Evolutionary conservation across 345 rosid species (phyloP).

Genomic region (Orychophragmus violaceus): DNA sequence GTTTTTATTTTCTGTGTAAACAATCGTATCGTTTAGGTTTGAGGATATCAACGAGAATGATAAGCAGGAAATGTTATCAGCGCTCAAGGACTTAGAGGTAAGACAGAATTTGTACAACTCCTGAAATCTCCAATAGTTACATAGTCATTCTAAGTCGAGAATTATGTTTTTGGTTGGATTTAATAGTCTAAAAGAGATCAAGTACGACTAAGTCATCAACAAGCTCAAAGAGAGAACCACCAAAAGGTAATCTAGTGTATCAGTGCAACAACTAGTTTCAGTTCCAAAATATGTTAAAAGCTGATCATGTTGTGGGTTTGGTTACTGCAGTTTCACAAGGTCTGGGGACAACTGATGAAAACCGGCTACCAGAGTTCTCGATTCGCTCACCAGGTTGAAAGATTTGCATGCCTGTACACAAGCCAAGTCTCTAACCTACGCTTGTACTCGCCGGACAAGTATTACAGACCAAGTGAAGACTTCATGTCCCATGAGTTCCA

Average conservation of each 20-base stretch:
- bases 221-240: conserved; percentile 68
- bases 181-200: conserved; percentile 45
- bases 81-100: conserved; percentile 61
- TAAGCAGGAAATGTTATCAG: conserved; percentile 37
- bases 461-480: conserved; percentile 95
- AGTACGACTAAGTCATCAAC: conserved; percentile 58
- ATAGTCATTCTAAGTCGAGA: neutral
- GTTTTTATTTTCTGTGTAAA: too few species aligned
- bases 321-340: conserved; percentile 67
- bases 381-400: conserved; percentile 99
- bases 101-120: neutral
- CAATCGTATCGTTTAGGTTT: conserved; percentile 39
- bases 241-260: conserved; percentile 44
- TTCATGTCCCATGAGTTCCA: conserved; percentile 94
- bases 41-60: conserved; percentile 40
- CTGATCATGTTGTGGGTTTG: neutral
- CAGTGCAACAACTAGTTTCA: neutral
- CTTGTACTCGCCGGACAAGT: conserved; percentile 89
- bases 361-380: conserved; percentile 98
- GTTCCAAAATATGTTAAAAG: neutral
- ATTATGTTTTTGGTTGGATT: conserved; percentile 14
- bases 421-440: conserved; percentile 90
- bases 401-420: conserved; percentile 96
- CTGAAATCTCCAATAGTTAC: neutral
- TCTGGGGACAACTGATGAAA: conserved; percentile 98